Evolutionary conservation across 1,139 yeast genomes (phyloP), one percentile per base, ranked within the genome.

Genomic region (Maudiozyma humilis): DNA sequence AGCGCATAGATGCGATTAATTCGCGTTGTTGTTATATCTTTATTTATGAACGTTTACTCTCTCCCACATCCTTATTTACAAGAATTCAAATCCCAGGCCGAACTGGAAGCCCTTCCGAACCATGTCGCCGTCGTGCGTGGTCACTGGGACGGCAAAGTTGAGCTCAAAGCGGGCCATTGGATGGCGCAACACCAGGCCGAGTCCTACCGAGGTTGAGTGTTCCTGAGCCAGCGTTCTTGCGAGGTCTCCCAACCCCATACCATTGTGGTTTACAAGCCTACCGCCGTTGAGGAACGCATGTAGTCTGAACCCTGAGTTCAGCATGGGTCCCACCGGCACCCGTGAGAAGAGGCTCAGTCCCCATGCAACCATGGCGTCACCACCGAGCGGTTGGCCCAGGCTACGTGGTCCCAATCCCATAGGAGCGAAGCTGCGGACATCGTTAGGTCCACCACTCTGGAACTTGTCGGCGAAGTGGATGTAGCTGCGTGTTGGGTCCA

Each of bases 121-220:
- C 25, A 74, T 72, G 57, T 91, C 98, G 32, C 76, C 68, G 13
- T 72, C 70, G 56, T 81, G 80, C 0, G 78, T 75, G 1, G 77
- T 68, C 32, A 91, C 55, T 0, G 98, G 98, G 32, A 89, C 63
- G 1, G 84, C 84, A 52, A 89, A 80, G 61, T 88, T 89, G 52
- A 91, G 73, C 64, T 91, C 98, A 57, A 91, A 84, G 50, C 97
- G 72, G 0, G 97, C 97, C 64, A 79, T 77, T 1, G 95, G 94
- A 59, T 88, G 95, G 50, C 81, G 79, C 60, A 82, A 87, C 16
- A 86, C 72, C 3, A 91, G 52, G 1, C 98, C 98, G 45, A 80
- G 50, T 1, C 96, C 96, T 34, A 70, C 66, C 30, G 89, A 73
- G 0, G 78, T 61, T 2, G 87, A 77, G 29, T 75, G 76, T 41